phyloP scores from a whole-genome alignment of 73 alveolate genomes.

The Tetrahymena thermophila region DNA sequence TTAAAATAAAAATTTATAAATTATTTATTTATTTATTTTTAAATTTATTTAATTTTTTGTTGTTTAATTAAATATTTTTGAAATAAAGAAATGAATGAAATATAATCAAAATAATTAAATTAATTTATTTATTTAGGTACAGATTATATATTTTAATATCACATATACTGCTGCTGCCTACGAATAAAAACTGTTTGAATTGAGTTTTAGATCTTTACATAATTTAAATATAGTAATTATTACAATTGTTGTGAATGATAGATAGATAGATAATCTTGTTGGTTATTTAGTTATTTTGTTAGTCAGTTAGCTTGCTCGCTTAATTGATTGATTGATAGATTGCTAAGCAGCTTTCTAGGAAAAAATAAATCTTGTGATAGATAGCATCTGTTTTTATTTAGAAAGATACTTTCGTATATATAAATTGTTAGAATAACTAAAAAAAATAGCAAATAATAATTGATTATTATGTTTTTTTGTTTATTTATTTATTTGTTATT shows the following conservation, averaged over 20 bases:
- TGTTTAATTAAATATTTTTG: not conserved
- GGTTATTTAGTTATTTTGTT: too few relatives aligned
- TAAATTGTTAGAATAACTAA: not conserved
- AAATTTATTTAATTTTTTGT: not conserved
- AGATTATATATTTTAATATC: not conserved
- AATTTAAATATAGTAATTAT: not conserved
- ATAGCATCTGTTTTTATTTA: not conserved
- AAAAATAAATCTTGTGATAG: too few relatives aligned
- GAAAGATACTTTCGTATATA: not conserved
- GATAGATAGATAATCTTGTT: not conserved
- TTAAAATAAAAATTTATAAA: too few relatives aligned
- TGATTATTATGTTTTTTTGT: not conserved
- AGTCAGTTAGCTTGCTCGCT: not conserved
- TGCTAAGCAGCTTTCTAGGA: not conserved
- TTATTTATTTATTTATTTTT: too few relatives aligned
- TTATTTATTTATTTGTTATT: not conserved
- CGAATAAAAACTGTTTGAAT: not conserved
- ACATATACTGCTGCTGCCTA: not conserved
- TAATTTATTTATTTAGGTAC: not conserved
- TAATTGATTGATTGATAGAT: too few relatives aligned
- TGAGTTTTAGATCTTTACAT: not conserved
- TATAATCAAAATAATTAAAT: too few relatives aligned
- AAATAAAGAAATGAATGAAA: too few relatives aligned
- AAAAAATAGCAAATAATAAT: not conserved
- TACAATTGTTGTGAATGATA: not conserved